These are phyloP conservation scores for Fusarium sp. DNA, from an alignment of 2,329 filamentous ascomycete species.

Conservation along the genomic window DNA sequence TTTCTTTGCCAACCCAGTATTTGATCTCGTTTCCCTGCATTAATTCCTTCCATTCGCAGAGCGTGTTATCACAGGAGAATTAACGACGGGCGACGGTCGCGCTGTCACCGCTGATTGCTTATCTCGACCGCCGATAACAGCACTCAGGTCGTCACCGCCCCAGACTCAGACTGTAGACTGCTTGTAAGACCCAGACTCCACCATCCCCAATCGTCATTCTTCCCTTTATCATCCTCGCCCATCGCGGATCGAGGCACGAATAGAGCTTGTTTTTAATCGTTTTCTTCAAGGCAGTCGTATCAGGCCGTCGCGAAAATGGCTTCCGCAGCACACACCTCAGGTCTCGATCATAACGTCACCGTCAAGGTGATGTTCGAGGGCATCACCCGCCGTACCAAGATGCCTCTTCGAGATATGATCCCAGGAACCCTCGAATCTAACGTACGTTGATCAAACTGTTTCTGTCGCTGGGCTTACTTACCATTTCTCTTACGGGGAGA, in stretches of 20 bases:
- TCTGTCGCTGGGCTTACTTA: not conserved
- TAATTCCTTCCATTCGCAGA: not conserved
- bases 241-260: constrained; percentile 22
- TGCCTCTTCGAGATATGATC: constrained; percentile 86
- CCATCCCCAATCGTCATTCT: constrained; percentile 35
- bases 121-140: constrained; percentile 43
- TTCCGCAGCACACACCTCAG: constrained; percentile 36
- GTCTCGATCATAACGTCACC: constrained; percentile 66
- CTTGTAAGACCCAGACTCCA: constrained; percentile 45
- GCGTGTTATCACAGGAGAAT: not conserved
- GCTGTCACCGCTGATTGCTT: constrained; percentile 44
- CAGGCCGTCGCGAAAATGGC: constrained; percentile 42
- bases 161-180: constrained; percentile 18
- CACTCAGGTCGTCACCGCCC: constrained; percentile 43
- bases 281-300: not conserved
- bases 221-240: constrained; percentile 32
- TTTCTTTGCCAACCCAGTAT: not conserved
- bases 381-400: constrained; percentile 83
- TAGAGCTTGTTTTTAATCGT: constrained; percentile 7
- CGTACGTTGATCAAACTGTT: constrained; percentile 67
- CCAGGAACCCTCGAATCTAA: constrained; percentile 80
- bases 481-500: not conserved
- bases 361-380: constrained; percentile 87
- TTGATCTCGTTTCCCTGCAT: constrained; percentile 6
- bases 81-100: constrained; percentile 39